phyloP scores from a whole-genome alignment of 495 filamentous ascomycete species.

The Rostrohypoxylon terebratum region DNA sequence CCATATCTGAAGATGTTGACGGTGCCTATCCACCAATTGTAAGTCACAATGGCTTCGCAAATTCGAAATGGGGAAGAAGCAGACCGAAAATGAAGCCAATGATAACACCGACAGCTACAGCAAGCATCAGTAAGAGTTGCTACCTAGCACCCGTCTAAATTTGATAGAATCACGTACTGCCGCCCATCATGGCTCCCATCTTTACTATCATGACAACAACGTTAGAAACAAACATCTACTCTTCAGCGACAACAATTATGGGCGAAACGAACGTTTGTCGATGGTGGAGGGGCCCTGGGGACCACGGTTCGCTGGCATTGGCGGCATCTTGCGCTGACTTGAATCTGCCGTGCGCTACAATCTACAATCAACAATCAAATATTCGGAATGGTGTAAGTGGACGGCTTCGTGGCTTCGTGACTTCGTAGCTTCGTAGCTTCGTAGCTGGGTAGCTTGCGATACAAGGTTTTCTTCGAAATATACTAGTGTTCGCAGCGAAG shows the following conservation, averaged over 20 bases:
- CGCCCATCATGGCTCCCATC: slow-evolving; percentile 98
- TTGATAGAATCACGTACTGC: slow-evolving; percentile 71
- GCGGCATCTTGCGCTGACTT: slow-evolving; percentile 56
- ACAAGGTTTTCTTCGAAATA: not conserved
- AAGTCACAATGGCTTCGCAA: slow-evolving; percentile 20
- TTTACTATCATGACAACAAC: slow-evolving; percentile 72
- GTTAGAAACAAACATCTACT: slow-evolving; percentile 53
- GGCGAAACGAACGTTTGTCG: slow-evolving; percentile 82
- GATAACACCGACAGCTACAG: slow-evolving; percentile 86
- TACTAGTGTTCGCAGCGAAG: no score
- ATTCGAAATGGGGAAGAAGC: not conserved
- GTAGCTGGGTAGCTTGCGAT: no score
- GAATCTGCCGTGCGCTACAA: not conserved
- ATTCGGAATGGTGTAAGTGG: not conserved
- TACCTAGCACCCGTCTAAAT: not conserved
- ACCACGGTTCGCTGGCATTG: slow-evolving; percentile 56
- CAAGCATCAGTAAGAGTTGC: slow-evolving; percentile 8
- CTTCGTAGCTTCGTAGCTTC: not conserved
- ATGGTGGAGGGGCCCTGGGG: slow-evolving; percentile 79
- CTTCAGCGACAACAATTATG: slow-evolving; percentile 22
- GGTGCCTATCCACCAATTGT: slow-evolving; percentile 68
- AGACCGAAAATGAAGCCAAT: slow-evolving; percentile 98
- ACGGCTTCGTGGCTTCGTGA: not conserved
- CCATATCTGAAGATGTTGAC: slow-evolving; percentile 96
- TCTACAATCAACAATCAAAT: no score